phyloP scores from a whole-genome alignment of 345 rosid genomes.

The Hibiscus mutabilis region DNA sequence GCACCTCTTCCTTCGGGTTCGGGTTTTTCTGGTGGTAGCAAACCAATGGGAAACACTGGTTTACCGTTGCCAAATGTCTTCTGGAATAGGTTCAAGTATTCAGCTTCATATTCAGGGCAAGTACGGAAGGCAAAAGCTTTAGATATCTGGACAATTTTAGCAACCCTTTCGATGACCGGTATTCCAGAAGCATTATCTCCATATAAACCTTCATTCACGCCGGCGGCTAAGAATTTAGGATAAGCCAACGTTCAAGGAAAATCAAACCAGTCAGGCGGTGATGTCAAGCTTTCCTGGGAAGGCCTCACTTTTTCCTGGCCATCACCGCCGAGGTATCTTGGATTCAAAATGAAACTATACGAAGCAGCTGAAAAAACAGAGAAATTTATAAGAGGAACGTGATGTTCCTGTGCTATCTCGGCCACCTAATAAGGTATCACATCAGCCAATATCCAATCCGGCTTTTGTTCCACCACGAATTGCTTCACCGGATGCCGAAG shows the following conservation, averaged over 20 bases:
- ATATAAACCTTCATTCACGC: background rate
- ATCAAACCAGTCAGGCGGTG: constrained; percentile 11
- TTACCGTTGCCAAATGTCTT: background rate
- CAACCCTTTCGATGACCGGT: constrained; percentile 3
- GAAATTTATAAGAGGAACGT: constrained; percentile 16
- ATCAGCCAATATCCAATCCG: constrained; percentile 29
- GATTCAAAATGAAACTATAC: background rate
- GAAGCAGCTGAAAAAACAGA: constrained; percentile 8
- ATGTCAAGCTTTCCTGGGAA: constrained; percentile 13
- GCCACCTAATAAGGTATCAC: constrained; percentile 12
- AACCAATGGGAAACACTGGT: constrained; percentile 16
- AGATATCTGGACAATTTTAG: background rate
- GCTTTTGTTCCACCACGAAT: constrained; percentile 4
- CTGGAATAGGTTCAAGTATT: constrained; percentile 2
- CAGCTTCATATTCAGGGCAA: constrained; percentile 15
- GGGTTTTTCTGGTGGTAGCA: constrained; percentile 15
- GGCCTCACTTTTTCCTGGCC: background rate
- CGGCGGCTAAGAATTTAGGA: background rate
- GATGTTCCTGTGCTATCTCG: constrained; percentile 13
- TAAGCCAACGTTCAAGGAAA: constrained; percentile 17
- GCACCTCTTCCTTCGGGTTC: too few relatives aligned
- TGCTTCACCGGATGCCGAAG: constrained; percentile 22
- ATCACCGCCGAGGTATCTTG: background rate
- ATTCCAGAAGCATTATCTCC: constrained; percentile 15
- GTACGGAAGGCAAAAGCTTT: constrained; percentile 17